These are phyloP conservation scores for Eutypa lata DNA, from an alignment of 2,329 filamentous ascomycete genomes.

Conservation along the genomic window DNA sequence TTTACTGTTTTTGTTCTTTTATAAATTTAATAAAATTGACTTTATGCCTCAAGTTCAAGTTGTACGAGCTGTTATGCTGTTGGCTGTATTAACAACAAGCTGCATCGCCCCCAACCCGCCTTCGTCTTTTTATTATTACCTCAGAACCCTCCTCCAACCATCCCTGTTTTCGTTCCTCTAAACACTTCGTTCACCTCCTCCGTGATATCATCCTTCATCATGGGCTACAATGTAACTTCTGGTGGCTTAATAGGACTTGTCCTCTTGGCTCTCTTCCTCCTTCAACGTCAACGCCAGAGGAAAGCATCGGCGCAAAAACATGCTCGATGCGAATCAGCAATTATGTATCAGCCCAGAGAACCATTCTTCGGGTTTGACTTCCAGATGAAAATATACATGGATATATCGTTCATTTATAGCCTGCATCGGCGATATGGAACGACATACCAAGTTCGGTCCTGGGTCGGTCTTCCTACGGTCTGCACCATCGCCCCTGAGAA, in stretches of 20 bases:
- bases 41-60: too few species aligned
- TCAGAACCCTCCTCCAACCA: too few species aligned
- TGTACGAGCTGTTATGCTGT: too few species aligned
- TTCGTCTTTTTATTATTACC: too few species aligned
- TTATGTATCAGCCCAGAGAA: constrained; percentile 5
- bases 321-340: constrained; percentile 4
- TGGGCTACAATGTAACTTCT: too few species aligned
- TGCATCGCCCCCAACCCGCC: too few species aligned
- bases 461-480: background rate
- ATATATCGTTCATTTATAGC: constrained; percentile 1
- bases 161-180: too few species aligned
- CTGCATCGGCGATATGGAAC: constrained; percentile 1
- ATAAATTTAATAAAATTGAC: too few species aligned
- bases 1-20: too few species aligned
- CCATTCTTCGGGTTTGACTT: constrained; percentile 6
- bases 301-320: background rate
- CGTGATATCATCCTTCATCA: too few species aligned
- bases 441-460: constrained; percentile 4
- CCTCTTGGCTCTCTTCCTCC: background rate
- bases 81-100: too few species aligned
- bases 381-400: constrained; percentile 4
- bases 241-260: background rate
- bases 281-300: constrained; percentile 1
- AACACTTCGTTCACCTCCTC: too few species aligned
- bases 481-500: constrained; percentile 2